A percentile compares a stretch with the other conserved stretches of the same genome.
Evolutionary conservation across 768 basidiomycete genomes (phyloP).

Genomic region (Termitomyces sp.): DNA sequence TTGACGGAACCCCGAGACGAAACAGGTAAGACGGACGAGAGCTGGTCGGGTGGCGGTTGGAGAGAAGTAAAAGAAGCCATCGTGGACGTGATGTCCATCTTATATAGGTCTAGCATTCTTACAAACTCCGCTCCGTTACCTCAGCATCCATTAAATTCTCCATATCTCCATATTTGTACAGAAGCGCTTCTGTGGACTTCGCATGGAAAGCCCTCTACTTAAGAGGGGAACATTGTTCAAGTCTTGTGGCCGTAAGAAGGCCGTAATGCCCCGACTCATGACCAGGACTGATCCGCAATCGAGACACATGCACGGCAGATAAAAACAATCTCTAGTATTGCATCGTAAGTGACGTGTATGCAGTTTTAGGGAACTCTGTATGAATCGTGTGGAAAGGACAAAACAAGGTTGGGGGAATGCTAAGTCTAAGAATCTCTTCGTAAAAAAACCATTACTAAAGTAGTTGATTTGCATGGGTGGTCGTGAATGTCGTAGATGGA

Average conservation of each 20-base stretch:
- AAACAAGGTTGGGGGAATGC: neutral
- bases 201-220: neutral
- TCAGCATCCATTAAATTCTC: slow-evolving; percentile 11
- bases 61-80: slow-evolving; percentile 31
- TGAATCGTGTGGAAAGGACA: neutral
- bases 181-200: slow-evolving; percentile 9
- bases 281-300: neutral
- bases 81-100: slow-evolving; percentile 20
- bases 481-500: slow-evolving; percentile 21
- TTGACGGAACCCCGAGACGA: slow-evolving; percentile 46
- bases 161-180: neutral
- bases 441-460: slow-evolving; percentile 14
- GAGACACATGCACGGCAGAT: neutral
- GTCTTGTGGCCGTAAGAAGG: slow-evolving; percentile 9
- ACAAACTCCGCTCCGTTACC: slow-evolving; percentile 42
- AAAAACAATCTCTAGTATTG: neutral
- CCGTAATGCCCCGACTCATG: slow-evolving; percentile 3
- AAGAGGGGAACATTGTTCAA: neutral
- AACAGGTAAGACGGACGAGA: slow-evolving; percentile 45
- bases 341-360: neutral
- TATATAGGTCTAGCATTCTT: slow-evolving; percentile 38
- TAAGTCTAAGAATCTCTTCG: neutral
- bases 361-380: neutral
- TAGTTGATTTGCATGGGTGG: slow-evolving; percentile 12
- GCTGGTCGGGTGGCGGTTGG: slow-evolving; percentile 42